phyloP scores from a whole-genome alignment of 805 yeast species.

The Yarrowia sp. region DNA sequence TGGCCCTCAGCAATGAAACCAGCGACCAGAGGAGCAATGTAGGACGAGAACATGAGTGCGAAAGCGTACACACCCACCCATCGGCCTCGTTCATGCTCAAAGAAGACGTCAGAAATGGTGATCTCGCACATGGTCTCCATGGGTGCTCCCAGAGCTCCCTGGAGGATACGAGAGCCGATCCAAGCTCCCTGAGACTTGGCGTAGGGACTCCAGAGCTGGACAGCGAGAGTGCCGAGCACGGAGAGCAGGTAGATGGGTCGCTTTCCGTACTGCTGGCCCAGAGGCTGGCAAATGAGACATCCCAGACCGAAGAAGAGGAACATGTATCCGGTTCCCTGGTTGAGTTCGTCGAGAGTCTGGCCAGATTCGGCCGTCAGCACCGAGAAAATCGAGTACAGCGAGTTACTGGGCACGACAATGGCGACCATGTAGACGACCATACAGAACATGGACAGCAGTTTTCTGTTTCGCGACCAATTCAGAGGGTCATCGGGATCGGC shows the following conservation, averaged over 20 bases:
- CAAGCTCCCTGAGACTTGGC: conserved; percentile 51
- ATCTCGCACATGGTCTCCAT: conserved; percentile 75
- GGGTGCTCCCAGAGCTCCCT: conserved; percentile 70
- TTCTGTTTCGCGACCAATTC: conserved; percentile 63
- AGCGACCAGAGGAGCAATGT: conserved; percentile 32
- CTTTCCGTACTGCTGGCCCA: conserved; percentile 59
- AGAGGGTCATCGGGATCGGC: conserved; percentile 74
- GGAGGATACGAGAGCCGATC: conserved; percentile 53
- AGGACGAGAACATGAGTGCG: conserved; percentile 54
- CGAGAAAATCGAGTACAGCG: conserved; percentile 52
- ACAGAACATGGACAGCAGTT: conserved; percentile 55
- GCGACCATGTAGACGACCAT: conserved; percentile 53
- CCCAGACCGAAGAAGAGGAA: conserved; percentile 62
- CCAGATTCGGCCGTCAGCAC: conserved; percentile 52
- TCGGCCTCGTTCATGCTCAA: conserved; percentile 77
- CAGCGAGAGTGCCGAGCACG: conserved; percentile 52
- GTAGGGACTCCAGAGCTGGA: conserved; percentile 56
- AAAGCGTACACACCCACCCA: conserved; percentile 75
- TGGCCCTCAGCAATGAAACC: conserved; percentile 34
- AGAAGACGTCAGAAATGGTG: conserved; percentile 73
- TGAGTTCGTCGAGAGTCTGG: conserved; percentile 53
- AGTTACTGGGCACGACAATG: conserved; percentile 58
- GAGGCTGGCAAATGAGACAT: conserved; percentile 60
- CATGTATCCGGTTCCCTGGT: conserved; percentile 59
- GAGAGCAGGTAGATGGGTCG: conserved; percentile 56